Evolutionary conservation across 371 early-diverging fungal genomes (phyloP).

Genomic region (Dichotomocladium elegans): DNA sequence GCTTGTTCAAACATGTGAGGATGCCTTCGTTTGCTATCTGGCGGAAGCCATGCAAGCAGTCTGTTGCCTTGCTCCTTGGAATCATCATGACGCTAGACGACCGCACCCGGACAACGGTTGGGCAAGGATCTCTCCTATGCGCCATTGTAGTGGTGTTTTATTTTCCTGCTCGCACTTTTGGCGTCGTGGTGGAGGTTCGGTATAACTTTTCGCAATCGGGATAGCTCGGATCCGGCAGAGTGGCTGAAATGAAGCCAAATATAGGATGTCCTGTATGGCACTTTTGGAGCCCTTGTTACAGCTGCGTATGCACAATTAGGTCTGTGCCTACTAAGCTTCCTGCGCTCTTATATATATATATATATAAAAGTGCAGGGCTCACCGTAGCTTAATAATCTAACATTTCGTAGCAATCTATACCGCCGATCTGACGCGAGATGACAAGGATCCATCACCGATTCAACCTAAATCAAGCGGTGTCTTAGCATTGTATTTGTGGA

Average conservation of each 20-base stretch:
- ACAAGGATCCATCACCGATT: constrained; percentile 20
- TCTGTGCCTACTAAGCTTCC: not conserved
- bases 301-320: constrained; percentile 29
- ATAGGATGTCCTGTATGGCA: constrained; percentile 28
- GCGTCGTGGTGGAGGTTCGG: constrained; percentile 11
- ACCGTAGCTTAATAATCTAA: not conserved
- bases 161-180: constrained; percentile 22
- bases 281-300: constrained; percentile 25
- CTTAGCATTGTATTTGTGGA: constrained; percentile 31
- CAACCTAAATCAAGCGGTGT: constrained; percentile 33
- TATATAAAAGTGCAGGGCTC: not conserved
- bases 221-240: not conserved
- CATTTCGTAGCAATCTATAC: constrained; percentile 24
- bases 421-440: constrained; percentile 28
- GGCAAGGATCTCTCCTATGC: constrained; percentile 8
- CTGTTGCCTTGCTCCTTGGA: constrained; percentile 26
- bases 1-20: no score
- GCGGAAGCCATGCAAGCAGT: constrained; percentile 29
- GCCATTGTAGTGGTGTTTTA: constrained; percentile 19
- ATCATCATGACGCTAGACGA: constrained; percentile 20
- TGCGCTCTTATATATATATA: not conserved
- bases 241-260: not conserved
- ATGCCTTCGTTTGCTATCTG: constrained; percentile 14
- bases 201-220: not conserved
- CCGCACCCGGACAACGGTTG: constrained; percentile 2